phyloP scores from a whole-genome alignment of 2,329 filamentous ascomycete genomes.

The Penicillium sclerotiorum region DNA sequence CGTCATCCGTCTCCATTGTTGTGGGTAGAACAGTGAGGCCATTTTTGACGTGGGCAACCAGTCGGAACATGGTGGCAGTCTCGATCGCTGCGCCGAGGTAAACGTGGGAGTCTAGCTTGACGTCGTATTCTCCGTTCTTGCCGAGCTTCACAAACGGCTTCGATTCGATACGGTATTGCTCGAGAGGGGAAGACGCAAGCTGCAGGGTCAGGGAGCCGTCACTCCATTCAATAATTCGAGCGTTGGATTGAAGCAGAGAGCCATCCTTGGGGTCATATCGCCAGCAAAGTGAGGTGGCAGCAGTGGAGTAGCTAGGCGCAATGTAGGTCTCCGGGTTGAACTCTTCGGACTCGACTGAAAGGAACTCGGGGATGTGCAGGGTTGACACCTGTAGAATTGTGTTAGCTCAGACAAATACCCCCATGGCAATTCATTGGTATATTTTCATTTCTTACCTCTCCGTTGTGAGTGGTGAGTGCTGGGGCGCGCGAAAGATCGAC shows the following conservation, averaged over 20 bases:
- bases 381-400: slow-evolving; percentile 55
- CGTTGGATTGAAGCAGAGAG: slow-evolving; percentile 63
- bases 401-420: slow-evolving; percentile 8
- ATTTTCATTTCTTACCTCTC: slow-evolving; percentile 34
- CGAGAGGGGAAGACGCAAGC: slow-evolving; percentile 62
- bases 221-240: slow-evolving; percentile 67
- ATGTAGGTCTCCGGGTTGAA: slow-evolving; percentile 65
- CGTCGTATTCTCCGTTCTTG: slow-evolving; percentile 54
- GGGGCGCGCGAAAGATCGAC: slow-evolving; percentile 60
- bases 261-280: slow-evolving; percentile 64
- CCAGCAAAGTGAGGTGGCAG: slow-evolving; percentile 67
- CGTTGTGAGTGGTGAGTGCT: slow-evolving; percentile 54
- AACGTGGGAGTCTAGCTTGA: slow-evolving; percentile 62
- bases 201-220: slow-evolving; percentile 69
- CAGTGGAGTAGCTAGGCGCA: slow-evolving; percentile 64
- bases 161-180: slow-evolving; percentile 62
- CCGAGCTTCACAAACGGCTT: slow-evolving; percentile 62
- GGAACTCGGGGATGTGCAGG: slow-evolving; percentile 65
- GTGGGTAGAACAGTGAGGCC: slow-evolving; percentile 60
- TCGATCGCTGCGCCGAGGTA: slow-evolving; percentile 64
- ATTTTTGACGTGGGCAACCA: slow-evolving; percentile 65
- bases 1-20: slow-evolving; percentile 59
- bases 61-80: slow-evolving; percentile 59
- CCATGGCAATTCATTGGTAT: not conserved
- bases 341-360: slow-evolving; percentile 62